phyloP scores from a whole-genome alignment of 2,329 filamentous ascomycete species.

The Albifimbria verrucaria region DNA sequence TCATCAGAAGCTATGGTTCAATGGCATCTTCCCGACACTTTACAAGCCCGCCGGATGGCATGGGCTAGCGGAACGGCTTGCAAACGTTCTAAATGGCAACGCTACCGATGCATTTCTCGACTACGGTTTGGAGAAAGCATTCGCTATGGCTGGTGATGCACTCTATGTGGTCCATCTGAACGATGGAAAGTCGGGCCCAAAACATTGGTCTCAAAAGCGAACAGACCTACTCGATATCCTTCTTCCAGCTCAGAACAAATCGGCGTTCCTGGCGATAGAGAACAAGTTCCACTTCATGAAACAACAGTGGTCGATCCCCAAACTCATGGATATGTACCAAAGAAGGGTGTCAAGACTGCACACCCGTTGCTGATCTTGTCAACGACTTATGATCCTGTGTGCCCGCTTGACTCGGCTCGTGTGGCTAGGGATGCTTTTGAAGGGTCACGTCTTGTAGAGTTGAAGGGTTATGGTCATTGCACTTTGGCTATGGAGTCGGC shows the following conservation, averaged over 20 bases:
- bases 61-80: constrained; percentile 29
- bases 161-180: neutral
- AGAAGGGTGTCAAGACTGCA: constrained; percentile 26
- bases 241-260: constrained; percentile 24
- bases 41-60: constrained; percentile 36
- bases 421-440: constrained; percentile 31
- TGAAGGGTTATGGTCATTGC: constrained; percentile 41
- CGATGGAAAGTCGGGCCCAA: neutral
- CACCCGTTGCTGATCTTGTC: constrained; percentile 28
- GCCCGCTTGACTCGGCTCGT: constrained; percentile 37
- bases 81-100: constrained; percentile 33
- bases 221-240: constrained; percentile 11
- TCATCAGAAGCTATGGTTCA: constrained; percentile 30
- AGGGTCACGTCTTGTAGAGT: constrained; percentile 35
- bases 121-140: constrained; percentile 15
- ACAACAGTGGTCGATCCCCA: constrained; percentile 25
- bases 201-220: neutral
- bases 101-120: constrained; percentile 33
- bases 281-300: neutral
- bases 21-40: constrained; percentile 34
- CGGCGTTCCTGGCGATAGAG: constrained; percentile 19
- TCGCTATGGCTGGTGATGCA: constrained; percentile 6
- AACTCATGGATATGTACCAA: constrained; percentile 15
- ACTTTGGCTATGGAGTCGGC: constrained; percentile 32
- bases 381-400: constrained; percentile 45